Conservation (phyloP, 2,329 filamentous ascomycete species). For the Cladosporium halotolerans region DNA sequence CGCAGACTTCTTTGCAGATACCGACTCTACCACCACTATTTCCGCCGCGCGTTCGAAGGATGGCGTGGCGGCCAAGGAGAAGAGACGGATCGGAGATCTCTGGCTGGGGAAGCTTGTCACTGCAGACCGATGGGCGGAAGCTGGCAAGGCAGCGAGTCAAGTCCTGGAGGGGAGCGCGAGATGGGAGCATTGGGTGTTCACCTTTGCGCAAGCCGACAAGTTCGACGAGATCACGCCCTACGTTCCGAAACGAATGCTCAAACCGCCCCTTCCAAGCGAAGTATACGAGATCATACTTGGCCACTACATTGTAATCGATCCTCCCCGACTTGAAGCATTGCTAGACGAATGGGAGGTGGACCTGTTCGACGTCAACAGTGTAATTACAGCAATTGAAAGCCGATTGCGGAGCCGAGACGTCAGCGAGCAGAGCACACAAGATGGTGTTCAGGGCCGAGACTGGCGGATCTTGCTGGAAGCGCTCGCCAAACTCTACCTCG, state of each 20-base stretch:
- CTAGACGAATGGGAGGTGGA: slow-evolving; percentile 79
- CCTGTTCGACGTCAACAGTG: slow-evolving; percentile 69
- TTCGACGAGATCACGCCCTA: slow-evolving; percentile 85
- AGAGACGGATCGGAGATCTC: slow-evolving; percentile 80
- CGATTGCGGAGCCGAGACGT: slow-evolving; percentile 73
- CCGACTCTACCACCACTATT: slow-evolving; percentile 53
- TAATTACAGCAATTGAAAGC: slow-evolving; percentile 73
- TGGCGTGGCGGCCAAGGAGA: slow-evolving; percentile 67
- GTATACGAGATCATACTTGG: slow-evolving; percentile 86
- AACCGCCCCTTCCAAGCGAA: slow-evolving; percentile 69
- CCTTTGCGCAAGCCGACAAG: slow-evolving; percentile 76
- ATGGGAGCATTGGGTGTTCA: slow-evolving; percentile 96
- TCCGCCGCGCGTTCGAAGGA: slow-evolving; percentile 53
- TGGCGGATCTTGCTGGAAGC: slow-evolving; percentile 87
- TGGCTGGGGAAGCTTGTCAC: slow-evolving; percentile 86
- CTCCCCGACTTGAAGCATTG: slow-evolving; percentile 67
- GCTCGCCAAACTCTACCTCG: slow-evolving; percentile 77
- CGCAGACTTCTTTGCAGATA: slow-evolving; percentile 53
- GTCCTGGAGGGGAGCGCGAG: slow-evolving; percentile 71
- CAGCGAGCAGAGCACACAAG: slow-evolving; percentile 67
- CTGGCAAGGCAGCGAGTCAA: slow-evolving; percentile 73
- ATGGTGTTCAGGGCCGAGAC: slow-evolving; percentile 62
- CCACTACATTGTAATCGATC: slow-evolving; percentile 78
- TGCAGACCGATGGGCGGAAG: slow-evolving; percentile 65
- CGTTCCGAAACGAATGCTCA: slow-evolving; percentile 71